Conservation (phyloP, 225 moss, liverwort and hornwort genomes). For the Bryum argenteum region DNA sequence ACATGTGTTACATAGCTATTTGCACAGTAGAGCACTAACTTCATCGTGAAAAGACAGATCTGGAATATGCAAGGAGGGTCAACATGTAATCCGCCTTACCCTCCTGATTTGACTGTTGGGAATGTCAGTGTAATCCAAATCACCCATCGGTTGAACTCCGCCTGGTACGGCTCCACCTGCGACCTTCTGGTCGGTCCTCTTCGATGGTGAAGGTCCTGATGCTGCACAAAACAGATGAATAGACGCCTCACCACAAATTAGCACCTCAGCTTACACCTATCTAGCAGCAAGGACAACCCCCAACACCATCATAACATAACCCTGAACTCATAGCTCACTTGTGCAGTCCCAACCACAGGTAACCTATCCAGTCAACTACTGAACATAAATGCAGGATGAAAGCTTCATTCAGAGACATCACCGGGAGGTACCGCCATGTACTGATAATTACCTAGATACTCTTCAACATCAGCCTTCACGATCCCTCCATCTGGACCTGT, state of each 20-base stretch:
- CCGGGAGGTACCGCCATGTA: slow-evolving; percentile 1
- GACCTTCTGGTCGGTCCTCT: slow-evolving; percentile 39
- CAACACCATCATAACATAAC: neutral
- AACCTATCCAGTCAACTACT: neutral
- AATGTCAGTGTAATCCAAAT: slow-evolving; percentile 68
- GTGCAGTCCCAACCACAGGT: neutral
- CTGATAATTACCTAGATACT: slow-evolving; percentile 56
- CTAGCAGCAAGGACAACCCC: neutral
- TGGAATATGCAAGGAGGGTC: neutral
- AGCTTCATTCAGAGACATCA: neutral
- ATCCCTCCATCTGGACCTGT: slow-evolving; percentile 93
- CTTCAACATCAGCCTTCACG: slow-evolving; percentile 89
- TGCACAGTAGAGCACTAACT: neutral
- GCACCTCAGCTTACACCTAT: neutral
- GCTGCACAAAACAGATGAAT: slow-evolving; percentile 43
- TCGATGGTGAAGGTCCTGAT: slow-evolving; percentile 61
- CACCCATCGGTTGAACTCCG: slow-evolving; percentile 57
- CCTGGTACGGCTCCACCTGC: slow-evolving; percentile 45
- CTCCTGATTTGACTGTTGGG: slow-evolving; percentile 81
- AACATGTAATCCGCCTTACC: slow-evolving; percentile 42
- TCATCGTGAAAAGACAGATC: neutral
- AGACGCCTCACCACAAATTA: neutral
- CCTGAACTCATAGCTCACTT: neutral
- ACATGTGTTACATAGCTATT: neutral
- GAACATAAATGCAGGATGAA: neutral